Base-by-base conservation (phyloP, 352 stramenopile species). In the Chrysophaeum taylorii region DNA sequence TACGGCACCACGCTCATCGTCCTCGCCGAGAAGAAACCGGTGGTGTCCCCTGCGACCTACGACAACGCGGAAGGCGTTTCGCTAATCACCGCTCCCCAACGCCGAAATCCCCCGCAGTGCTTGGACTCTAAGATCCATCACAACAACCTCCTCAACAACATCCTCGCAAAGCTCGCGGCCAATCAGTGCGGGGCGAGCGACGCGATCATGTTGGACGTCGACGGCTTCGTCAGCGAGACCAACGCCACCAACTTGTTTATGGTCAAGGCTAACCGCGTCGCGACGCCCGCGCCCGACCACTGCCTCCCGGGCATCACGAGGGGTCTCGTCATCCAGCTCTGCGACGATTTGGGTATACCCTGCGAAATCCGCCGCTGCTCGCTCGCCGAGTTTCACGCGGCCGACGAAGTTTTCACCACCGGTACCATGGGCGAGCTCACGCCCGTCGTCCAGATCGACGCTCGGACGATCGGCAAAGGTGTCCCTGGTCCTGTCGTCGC, bases 201-300 rank as follows among this genome's bases (percentile, higher is more conserved):
- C 76, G 81, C 83, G 2, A 75, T 91, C 15, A 89, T 89, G 81
- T 70, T 91, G 36, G 85, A 89, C 73, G n/a, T 81, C 0, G 80
- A 91, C 43, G 84, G 85, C 27, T 90, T 81, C 71, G 84, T 91
- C 0, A 76, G 57, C 21, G 85, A 89, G 57, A 91, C 83, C 0
- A 91, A 89, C 75, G 83, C 84, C 14, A 88, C 84, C 36, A 91
- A 91, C 60, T 78, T 91, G 48, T 91, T 91, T 69, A 80, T 89
- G 74, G 82, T 88, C 14, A 78, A 87, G 43, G 76, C 76, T 41
- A 75, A 85, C 75, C 73, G 74, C 15, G 71, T 91, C n/a, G 29
- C 83, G 2, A 91, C 85, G 23, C 85, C 85, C 4, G 64, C 74
- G 39, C 74, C 75, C n/a, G 83, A 89, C 69, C 76, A 82, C 75